Evolutionary conservation across 495 filamentous ascomycete species (phyloP), one percentile per base, ranked within the genome.

Genomic region (Annulohypoxylon moriforme): DNA sequence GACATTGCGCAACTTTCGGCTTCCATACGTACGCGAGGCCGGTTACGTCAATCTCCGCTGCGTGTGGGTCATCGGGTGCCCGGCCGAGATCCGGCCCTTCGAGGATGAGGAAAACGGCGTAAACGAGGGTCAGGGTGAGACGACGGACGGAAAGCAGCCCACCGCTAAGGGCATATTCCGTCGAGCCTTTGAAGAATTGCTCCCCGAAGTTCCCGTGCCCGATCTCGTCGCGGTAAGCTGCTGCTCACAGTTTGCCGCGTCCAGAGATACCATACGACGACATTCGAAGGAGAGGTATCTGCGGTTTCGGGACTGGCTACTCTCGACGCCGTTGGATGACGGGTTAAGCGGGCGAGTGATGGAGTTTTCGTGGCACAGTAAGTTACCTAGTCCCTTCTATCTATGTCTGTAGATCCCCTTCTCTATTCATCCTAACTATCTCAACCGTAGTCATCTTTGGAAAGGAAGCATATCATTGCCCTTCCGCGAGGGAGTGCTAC

Each of bases 351-450:
- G 91, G 4, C 74, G 90, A 14, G 81, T 93, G 14, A 83, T 92
- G 81, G 91, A 93, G 79, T 93, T 90, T 71, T 74, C 88, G 64
- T 93, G 91, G 91, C 91, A 93, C 79, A 86, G 90, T 67, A 83
- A 89, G 67, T 91, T 88, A 25, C 11, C 36, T 5, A n/a, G 9
- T 1, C 33, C 27, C 27, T 6, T 3, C 27, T 29, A 29, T 27
- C 14, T 4, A 44, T 59, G 20, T 72, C 18, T 38, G 34, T 3
- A 49, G 2, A 49, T 18, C 16, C 40, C 58, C 18, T 11, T 34
- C 13, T 1, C 20, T 20, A 33, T 14, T 31, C 49, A 29, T 59
- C 46, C 49, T 60, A 38, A 60, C 27, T 18, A 24, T 18, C 74
- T 25, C 82, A 38, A 7, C 4, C 27, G 18, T 14, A 78, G 79